Percentiles rank a stretch among this genome's conserved stretches.
phyloP scores from a whole-genome alignment of 2,329 filamentous ascomycete genomes.

The Phialophora tarda region DNA sequence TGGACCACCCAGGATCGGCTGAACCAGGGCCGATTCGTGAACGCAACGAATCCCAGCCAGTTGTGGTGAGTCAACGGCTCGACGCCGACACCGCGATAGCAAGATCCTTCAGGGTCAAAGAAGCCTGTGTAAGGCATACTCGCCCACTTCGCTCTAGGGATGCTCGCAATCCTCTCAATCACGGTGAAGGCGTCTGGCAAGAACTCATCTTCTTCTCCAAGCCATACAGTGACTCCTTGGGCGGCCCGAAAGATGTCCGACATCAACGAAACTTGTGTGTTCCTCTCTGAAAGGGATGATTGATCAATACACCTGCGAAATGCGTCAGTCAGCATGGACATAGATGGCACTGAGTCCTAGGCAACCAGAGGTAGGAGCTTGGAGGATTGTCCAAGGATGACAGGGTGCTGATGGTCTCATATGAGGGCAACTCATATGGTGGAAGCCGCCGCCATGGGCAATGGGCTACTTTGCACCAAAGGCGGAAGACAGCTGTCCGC shows the following conservation, averaged over 20 bases:
- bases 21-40: conserved; percentile 25
- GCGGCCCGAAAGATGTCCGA: conserved; percentile 28
- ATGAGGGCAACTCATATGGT: background rate
- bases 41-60: conserved; percentile 21
- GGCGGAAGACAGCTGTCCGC: too few species aligned
- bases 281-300: conserved; percentile 28
- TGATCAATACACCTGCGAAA: conserved; percentile 34
- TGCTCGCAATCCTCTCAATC: background rate
- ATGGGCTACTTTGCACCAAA: background rate
- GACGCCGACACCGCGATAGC: conserved; percentile 6
- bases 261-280: conserved; percentile 34
- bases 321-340: background rate
- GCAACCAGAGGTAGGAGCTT: background rate
- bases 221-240: conserved; percentile 20
- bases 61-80: conserved; percentile 15
- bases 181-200: conserved; percentile 9
- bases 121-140: background rate
- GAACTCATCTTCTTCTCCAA: conserved; percentile 23
- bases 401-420: background rate
- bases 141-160: background rate
- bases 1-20: conserved; percentile 27
- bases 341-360: background rate
- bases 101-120: conserved; percentile 4
- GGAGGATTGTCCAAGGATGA: background rate
- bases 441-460: background rate